These are phyloP conservation scores for Colletotrichum orchidophilum DNA, from an alignment of 2,329 filamentous ascomycete species.

Conservation along the genomic window DNA sequence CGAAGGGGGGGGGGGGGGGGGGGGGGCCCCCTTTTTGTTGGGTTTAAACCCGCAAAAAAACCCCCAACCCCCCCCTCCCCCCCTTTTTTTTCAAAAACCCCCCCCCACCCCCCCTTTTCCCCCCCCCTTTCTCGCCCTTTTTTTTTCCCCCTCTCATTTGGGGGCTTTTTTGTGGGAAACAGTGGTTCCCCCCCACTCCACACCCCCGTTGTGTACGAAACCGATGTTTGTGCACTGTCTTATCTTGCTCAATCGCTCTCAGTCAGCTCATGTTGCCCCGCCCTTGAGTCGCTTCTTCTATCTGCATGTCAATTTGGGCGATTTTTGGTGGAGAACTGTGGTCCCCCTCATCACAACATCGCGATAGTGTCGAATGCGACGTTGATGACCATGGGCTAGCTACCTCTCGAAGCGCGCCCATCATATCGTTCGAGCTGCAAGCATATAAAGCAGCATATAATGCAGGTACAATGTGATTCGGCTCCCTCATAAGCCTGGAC, in stretches of 20 bases:
- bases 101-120: no score
- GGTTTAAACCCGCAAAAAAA: no score
- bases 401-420: neutral
- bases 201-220: no score
- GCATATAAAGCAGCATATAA: neutral
- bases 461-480: neutral
- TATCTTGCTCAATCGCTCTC: conserved; percentile 32
- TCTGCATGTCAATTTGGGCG: neutral
- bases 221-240: no score
- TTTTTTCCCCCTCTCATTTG: neutral
- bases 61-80: no score
- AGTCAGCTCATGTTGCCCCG: conserved; percentile 7
- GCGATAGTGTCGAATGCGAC: conserved; percentile 5
- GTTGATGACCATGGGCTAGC: neutral
- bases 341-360: neutral
- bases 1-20: no score
- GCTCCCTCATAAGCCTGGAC: neutral
- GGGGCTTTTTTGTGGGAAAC: no score
- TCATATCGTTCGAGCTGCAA: neutral
- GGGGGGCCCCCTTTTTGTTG: no score
- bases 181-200: no score
- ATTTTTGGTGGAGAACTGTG: neutral
- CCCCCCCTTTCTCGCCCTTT: neutral
- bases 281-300: neutral
- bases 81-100: no score